Evolutionary conservation across 257 asterid genomes (phyloP).

Genomic region (Scutellaria galericulata): DNA sequence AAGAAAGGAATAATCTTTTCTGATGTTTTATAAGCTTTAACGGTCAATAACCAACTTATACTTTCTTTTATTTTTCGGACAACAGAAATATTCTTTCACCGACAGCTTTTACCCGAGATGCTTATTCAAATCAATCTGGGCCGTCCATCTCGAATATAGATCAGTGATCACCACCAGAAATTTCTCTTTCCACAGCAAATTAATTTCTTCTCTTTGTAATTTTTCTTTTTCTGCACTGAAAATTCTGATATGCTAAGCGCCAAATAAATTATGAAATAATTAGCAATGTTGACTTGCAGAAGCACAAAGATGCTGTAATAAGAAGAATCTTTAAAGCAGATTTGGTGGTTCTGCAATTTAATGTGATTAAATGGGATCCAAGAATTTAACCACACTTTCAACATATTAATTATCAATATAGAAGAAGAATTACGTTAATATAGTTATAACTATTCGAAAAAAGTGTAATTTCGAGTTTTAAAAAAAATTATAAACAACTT

Average conservation of each 20-base stretch:
- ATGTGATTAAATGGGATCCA: constrained; percentile 20
- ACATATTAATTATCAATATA: background rate
- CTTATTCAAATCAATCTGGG: constrained; percentile 2
- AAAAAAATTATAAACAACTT: no score
- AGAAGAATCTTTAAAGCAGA: constrained; percentile 33
- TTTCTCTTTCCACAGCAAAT: no score
- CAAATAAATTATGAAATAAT: constrained; percentile 25
- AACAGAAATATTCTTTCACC: background rate
- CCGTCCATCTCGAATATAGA: constrained; percentile 33
- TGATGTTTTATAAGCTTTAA: background rate
- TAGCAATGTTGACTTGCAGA: constrained; percentile 35
- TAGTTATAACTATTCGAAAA: no score
- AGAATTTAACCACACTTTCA: background rate
- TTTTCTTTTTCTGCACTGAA: background rate
- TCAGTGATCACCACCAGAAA: constrained; percentile 3
- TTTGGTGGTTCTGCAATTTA: constrained; percentile 29
- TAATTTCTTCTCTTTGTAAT: background rate
- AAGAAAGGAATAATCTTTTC: constrained; percentile 36
- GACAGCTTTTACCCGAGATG: constrained; percentile 12
- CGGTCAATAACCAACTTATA: constrained; percentile 41
- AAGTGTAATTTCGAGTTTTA: no score
- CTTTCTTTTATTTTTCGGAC: background rate
- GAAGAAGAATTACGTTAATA: background rate
- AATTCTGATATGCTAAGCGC: constrained; percentile 12
- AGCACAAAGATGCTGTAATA: constrained; percentile 5